phyloP scores from a whole-genome alignment of 1,139 yeast genomes.

The Torulaspora pretoriensis region DNA sequence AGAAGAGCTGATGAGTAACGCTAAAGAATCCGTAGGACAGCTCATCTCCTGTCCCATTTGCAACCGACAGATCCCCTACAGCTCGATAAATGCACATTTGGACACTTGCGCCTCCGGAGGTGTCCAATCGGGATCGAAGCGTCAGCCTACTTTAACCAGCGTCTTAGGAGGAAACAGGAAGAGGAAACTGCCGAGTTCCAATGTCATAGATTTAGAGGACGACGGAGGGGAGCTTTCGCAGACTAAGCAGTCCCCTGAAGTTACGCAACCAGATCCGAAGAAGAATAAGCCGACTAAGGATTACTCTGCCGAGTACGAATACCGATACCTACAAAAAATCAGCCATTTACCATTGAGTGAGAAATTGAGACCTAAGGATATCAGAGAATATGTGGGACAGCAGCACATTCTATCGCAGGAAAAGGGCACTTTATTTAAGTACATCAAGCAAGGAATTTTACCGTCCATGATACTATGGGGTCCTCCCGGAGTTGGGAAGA shows the following conservation, averaged over 20 bases:
- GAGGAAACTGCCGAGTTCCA: constrained; percentile 9
- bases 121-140: constrained; percentile 7
- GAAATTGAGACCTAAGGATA: constrained; percentile 65
- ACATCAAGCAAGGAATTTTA: constrained; percentile 53
- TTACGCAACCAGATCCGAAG: neutral
- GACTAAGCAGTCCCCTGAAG: neutral
- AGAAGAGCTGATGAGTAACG: constrained; percentile 10
- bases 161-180: constrained; percentile 19
- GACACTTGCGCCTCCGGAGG: constrained; percentile 26
- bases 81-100: constrained; percentile 30
- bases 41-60: constrained; percentile 34
- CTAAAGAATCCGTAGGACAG: constrained; percentile 19
- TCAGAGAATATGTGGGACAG: constrained; percentile 85
- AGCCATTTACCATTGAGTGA: constrained; percentile 77
- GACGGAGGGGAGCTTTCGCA: constrained; percentile 4
- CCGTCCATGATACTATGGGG: constrained; percentile 97
- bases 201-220: constrained; percentile 13
- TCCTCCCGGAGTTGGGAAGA: constrained; percentile 92
- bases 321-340: constrained; percentile 42
- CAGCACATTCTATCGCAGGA: constrained; percentile 66
- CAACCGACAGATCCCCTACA: constrained; percentile 25
- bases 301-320: constrained; percentile 34
- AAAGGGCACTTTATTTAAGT: constrained; percentile 65
- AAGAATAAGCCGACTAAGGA: constrained; percentile 7
- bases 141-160: constrained; percentile 19